Conservation (phyloP, 495 filamentous ascomycete genomes). For the Podospora pseudocomata region DNA sequence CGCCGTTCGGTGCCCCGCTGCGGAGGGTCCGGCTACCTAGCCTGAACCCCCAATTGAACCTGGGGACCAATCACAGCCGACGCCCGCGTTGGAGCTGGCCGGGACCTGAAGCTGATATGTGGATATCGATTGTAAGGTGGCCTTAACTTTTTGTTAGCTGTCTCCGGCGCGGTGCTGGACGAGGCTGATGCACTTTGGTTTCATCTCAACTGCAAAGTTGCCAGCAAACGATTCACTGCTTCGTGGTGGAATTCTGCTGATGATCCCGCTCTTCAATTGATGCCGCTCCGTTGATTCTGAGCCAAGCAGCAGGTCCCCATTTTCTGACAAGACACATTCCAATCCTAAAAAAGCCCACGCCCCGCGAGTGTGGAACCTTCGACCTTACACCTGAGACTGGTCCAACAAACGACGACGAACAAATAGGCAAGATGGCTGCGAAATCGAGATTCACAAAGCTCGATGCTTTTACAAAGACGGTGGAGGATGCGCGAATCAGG, state of each 20-base stretch:
- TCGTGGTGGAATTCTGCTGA: neutral
- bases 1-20: neutral
- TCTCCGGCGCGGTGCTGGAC: neutral
- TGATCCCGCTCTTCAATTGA: slow-evolving; percentile 20
- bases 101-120: neutral
- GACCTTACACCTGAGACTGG: neutral
- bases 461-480: slow-evolving; percentile 97
- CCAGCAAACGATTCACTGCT: slow-evolving; percentile 1
- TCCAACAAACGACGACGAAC: slow-evolving; percentile 12
- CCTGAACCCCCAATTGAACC: neutral
- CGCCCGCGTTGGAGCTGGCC: neutral
- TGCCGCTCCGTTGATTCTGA: slow-evolving; percentile 17
- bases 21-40: neutral
- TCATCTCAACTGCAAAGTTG: neutral
- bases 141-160: slow-evolving; percentile 27
- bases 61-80: slow-evolving; percentile 1
- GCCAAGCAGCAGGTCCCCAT: neutral
- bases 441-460: slow-evolving; percentile 91
- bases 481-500: slow-evolving; percentile 94
- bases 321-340: neutral
- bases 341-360: neutral
- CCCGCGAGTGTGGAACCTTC: slow-evolving; percentile 13
- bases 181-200: neutral
- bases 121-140: slow-evolving; percentile 26
- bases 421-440: slow-evolving; percentile 48